Percentiles rank a stretch among this genome's conserved stretches.
Conservation (phyloP, 768 basidiomycete genomes). For the Lactarius tabidus region DNA sequence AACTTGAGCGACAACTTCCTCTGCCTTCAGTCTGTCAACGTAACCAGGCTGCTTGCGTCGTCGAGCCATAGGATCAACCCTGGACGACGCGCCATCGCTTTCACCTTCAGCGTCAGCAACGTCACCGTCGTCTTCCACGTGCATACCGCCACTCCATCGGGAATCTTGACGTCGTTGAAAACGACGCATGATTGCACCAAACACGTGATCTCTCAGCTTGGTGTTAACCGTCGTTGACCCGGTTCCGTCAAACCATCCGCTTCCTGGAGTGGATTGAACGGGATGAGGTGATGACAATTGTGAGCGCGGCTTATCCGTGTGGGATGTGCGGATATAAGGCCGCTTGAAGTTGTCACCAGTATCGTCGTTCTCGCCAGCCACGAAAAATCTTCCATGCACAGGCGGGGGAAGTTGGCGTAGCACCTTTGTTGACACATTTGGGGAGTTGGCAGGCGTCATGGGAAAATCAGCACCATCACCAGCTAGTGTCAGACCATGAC, state of each 20-base stretch:
- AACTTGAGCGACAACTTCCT: constrained; percentile 37
- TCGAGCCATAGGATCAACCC: constrained; percentile 20
- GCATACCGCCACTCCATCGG: constrained; percentile 31
- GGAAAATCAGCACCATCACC: constrained; percentile 42
- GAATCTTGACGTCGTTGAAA: constrained; percentile 49
- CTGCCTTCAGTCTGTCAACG: constrained; percentile 39
- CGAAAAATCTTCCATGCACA: constrained; percentile 13
- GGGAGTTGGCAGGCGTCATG: constrained; percentile 46
- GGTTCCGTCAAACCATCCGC: constrained; percentile 76
- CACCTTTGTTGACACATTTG: constrained; percentile 29
- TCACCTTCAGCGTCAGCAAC: constrained; percentile 36
- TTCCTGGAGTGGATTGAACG: constrained; percentile 15
- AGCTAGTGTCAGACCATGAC: constrained; percentile 36
- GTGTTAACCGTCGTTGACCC: constrained; percentile 94
- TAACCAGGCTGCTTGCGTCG: constrained; percentile 43
- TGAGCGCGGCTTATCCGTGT: constrained; percentile 27
- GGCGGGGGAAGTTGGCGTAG: constrained; percentile 14
- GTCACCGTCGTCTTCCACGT: constrained; percentile 57
- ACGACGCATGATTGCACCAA: constrained; percentile 79
- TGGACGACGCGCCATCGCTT: constrained; percentile 36
- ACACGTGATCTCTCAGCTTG: constrained; percentile 92
- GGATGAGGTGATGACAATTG: constrained; percentile 7
- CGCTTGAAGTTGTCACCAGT: constrained; percentile 30
- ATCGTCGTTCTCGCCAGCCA: constrained; percentile 25
- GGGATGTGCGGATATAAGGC: constrained; percentile 40